Evolutionary conservation across 208 protist species (phyloP), one percentile per base, ranked within the genome.

Genomic region (Leishmania major): DNA sequence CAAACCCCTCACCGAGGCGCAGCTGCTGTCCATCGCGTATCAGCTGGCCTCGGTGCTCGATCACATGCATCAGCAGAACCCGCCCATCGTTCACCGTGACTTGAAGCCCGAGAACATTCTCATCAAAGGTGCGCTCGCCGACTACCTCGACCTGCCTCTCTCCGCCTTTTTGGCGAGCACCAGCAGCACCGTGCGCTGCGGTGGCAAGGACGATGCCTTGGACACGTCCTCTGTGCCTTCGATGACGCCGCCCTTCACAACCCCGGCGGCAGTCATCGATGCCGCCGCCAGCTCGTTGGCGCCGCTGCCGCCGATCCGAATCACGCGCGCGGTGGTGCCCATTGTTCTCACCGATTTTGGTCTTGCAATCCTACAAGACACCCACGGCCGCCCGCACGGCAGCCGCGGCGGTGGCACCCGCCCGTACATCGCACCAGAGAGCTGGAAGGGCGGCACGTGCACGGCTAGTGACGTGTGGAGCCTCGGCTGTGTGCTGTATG

Each of bases 81-180:
- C 99, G n/a, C 93, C 97, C 53, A 97, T 99, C 77, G 98, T 99
- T 77, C 99, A 99, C 86, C 99, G 98, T 76, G 99, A 99, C 84
- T 83, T 99, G 57, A 99, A 99, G 87, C 97, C 96, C 11, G 97
- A 99, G 86, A 99, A 99, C 87, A 94, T 97, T 22, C 89, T 97
- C 1, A 92, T 97, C 77, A 88, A 84, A 53, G 87, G 92, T 2
- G 81, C 81, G 40, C 60, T 81, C n/a, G 59, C 31, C 57, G 83
- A 90, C 15, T 81, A 87, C 25, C 60, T 86, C 37, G 78, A 82
- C 19, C 3, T 77, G 17, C 49, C 76, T 17, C 49, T 73, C 40
- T 47, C 83, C 1, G 35, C 49, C 37, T 31, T 25, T 25, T n/a
- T 17, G n/a, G 35, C 40, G 62, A 80, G n/a, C 49, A 67, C 47